phyloP scores from a whole-genome alignment of 2,329 filamentous ascomycete species.

The Tolypocladium album region DNA sequence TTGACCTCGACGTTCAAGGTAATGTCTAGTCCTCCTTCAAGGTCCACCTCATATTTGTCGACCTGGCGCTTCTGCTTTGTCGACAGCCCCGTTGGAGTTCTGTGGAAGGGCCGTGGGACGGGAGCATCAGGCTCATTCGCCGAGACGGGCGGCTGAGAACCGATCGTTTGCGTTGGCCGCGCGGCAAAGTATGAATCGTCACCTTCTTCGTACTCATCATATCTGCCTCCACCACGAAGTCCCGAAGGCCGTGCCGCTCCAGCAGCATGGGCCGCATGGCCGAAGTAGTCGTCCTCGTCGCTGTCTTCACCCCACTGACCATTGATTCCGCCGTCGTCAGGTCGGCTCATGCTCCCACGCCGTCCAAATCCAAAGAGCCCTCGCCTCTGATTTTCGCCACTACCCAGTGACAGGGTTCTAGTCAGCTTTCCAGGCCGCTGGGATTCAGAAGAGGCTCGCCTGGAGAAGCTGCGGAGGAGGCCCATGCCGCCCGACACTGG shows the following conservation, averaged over 20 bases:
- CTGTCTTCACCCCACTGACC: constrained; percentile 39
- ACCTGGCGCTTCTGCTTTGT: constrained; percentile 47
- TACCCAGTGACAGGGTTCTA: constrained; percentile 51
- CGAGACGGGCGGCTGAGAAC: constrained; percentile 11
- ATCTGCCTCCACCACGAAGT: constrained; percentile 29
- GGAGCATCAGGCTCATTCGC: constrained; percentile 12
- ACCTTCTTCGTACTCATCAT: constrained; percentile 40
- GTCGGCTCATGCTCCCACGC: constrained; percentile 26
- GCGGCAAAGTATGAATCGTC: constrained; percentile 49
- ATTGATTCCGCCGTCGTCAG: constrained; percentile 44
- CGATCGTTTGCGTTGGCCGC: constrained; percentile 21
- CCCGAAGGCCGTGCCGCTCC: constrained; percentile 15
- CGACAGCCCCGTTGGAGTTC: constrained; percentile 59
- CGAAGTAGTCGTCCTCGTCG: constrained; percentile 23
- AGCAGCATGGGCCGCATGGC: constrained; percentile 9
- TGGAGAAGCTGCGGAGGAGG: constrained; percentile 33
- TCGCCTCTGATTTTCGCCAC: constrained; percentile 35
- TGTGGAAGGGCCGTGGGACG: constrained; percentile 41
- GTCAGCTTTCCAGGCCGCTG: constrained; percentile 31
- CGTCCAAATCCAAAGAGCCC: constrained; percentile 31
- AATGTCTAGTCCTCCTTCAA: constrained; percentile 78
- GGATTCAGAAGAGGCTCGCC: constrained; percentile 22
- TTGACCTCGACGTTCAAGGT: constrained; percentile 84
- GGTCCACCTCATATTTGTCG: constrained; percentile 52
- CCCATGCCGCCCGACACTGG: constrained; percentile 34